Evolutionary conservation across 2,329 filamentous ascomycete genomes (phyloP), one percentile per base, ranked within the genome.

Genomic region (Ophiostoma himal-ulmi): DNA sequence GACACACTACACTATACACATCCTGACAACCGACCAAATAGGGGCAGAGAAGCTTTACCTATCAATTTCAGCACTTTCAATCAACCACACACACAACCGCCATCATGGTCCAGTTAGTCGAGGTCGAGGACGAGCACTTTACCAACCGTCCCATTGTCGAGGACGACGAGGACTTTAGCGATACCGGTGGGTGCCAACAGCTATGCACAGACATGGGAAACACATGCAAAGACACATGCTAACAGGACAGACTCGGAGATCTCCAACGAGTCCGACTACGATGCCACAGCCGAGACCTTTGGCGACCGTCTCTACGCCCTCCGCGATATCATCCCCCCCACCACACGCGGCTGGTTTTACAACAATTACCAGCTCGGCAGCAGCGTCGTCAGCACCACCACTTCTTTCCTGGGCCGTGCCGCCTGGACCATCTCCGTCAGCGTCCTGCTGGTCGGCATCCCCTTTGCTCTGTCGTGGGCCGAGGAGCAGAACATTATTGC

Each of bases 81-180:
- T 14, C 65, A 54, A 34, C 5, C 68, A 70, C 66, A 48, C 30
- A 67, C 36, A 37, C 8, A 57, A 54, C 68, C 36, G 52, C 37
- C 69, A 74, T 52, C 13, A 97, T 98, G 94, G 94, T 98, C 81
- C 93, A 94, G 82, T 92, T 98, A 79, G 92, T 93, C 79, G 94
- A 98, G 85, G 94, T 98, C 78, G 90, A 96, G 79, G 94, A 98
- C 80, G 94, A 97, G 86, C 92, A 96, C 82, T 96, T 97, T 85
- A 85, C 90, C 82, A 84, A 87, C 80, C 83, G 85, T 75, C 89
- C 91, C 77, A 82, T 88, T 73, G 70, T 70, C 34, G 89, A 93
- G 75, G 90, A 95, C 76, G 91, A 94, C 70, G 92, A 96, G 72
- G 94, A 96, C 83, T 96, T 91, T 84, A 95, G 91, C 75, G 94